phyloP scores from a whole-genome alignment of 768 basidiomycete genomes.

The Calocera cornea region DNA sequence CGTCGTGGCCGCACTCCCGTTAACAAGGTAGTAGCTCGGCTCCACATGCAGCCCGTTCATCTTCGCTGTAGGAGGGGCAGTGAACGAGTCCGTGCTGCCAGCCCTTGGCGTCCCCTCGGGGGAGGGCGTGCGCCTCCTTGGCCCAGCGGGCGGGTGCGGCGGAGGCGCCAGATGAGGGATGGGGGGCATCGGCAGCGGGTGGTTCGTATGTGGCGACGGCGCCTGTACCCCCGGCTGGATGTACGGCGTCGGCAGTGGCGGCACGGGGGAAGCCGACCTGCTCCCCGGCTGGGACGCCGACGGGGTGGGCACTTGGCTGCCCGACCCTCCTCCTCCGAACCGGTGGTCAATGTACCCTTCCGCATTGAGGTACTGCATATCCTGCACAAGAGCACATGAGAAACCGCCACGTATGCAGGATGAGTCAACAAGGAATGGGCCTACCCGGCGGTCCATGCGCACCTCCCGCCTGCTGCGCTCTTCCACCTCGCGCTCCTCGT shows the following conservation, averaged over 20 bases:
- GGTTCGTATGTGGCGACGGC: conserved; percentile 18
- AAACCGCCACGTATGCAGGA: not conserved
- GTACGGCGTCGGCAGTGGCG: conserved; percentile 15
- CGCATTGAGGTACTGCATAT: conserved; percentile 15
- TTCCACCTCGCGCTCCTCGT: conserved; percentile 43
- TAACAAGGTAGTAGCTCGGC: not conserved
- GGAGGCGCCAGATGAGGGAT: conserved; percentile 15
- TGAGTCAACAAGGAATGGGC: conserved; percentile 22
- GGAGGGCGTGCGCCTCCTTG: conserved; percentile 6
- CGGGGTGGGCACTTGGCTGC: conserved; percentile 23
- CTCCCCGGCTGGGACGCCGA: conserved; percentile 20
- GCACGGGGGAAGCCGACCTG: conserved; percentile 24
- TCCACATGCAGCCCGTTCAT: conserved; percentile 4
- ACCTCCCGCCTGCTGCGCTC: conserved; percentile 58
- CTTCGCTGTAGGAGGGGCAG: not conserved
- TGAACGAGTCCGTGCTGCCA: not conserved
- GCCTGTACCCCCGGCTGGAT: not conserved
- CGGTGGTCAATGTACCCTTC: conserved; percentile 16
- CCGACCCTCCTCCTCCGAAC: conserved; percentile 4
- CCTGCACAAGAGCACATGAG: conserved; percentile 9
- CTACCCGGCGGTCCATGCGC: conserved; percentile 52
- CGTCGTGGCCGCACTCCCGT: not conserved
- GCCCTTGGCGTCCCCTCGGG: not conserved
- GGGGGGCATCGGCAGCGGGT: conserved; percentile 26
- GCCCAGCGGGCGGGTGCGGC: not conserved